Evolutionary conservation across 2,329 filamentous ascomycete species (phyloP), one percentile per base, ranked within the genome.

Genomic region (Basipetospora chlamydospora): DNA sequence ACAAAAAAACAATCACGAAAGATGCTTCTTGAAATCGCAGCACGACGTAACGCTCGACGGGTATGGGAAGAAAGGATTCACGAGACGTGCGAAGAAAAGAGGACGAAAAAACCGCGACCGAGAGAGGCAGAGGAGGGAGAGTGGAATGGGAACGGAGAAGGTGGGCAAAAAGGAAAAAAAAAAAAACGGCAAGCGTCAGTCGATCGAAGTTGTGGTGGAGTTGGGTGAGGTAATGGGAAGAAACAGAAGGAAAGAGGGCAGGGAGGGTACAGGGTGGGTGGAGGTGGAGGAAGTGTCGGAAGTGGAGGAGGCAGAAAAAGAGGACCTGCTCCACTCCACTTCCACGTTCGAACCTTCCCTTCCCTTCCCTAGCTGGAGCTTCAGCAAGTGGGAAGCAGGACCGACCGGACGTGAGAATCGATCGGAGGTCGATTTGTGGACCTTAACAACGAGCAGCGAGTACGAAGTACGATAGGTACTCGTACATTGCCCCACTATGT

Each of bases 161-260:
- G 45, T 48, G 43, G 44, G 48, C 46, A 42, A 49, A 41, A 41
- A 40, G 17, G 22, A 41, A 28, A 26, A 17, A 26, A 31, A 29
- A 42, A 44, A 44, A 48, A 50, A 48, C 43, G 41, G 44, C 46
- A 44, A 46, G 47, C 46, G 45, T 47, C 45, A 38, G 44, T 50
- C 40, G 45, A 40, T 26, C 36, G 44, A 46, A 46, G 46, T 46
- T 43, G 45, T 41, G 35, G 40, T 39, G 37, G 57, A 57, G 57
- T 52, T n/a, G 60, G 61, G 56, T 58, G 61, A 64, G 64, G 57
- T 62, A 50, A 58, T 51, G 51, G 52, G 54, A 52, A 53, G n/a
- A n/a, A 51, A 57, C 56, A 47, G 52, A 55, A 55, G 42, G 35
- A 41, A 42, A 39, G 39, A 41, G 42, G 44, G 41, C 41, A 39